Evolutionary conservation across 1,139 yeast species (phyloP).

Genomic region (Yamadazyma conglobata): DNA sequence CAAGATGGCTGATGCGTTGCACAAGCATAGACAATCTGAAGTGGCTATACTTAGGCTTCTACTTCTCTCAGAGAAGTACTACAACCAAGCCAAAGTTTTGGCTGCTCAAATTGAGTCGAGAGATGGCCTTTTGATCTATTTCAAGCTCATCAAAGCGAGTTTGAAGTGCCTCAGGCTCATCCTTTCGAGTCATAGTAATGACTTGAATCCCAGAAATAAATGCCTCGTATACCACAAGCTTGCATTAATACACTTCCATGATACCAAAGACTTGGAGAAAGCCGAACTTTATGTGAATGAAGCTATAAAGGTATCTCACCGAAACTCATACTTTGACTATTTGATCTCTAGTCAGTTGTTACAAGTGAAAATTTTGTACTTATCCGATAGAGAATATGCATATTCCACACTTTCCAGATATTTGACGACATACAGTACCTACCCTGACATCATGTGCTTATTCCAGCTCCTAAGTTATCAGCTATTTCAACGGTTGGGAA

Average conservation of each 20-base stretch:
- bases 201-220: constrained; percentile 28
- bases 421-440: not conserved
- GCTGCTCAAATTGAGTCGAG: constrained; percentile 11
- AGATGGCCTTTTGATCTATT: constrained; percentile 26
- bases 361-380: constrained; percentile 4
- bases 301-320: constrained; percentile 34
- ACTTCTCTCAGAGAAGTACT: constrained; percentile 20
- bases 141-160: constrained; percentile 34
- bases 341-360: not conserved
- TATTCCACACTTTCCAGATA: no score
- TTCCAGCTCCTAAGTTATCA: constrained; percentile 5
- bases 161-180: constrained; percentile 36
- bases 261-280: constrained; percentile 34
- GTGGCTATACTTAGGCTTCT: not conserved
- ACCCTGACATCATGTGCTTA: constrained; percentile 1
- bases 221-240: constrained; percentile 31
- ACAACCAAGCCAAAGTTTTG: constrained; percentile 23
- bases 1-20: no score
- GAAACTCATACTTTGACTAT: constrained; percentile 12
- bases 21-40: no score
- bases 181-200: constrained; percentile 21
- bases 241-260: constrained; percentile 34
- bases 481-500: no score
- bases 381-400: no score
- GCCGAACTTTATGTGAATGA: constrained; percentile 40